These are phyloP conservation scores for Myriosclerotinia scirpicola DNA, from an alignment of 2,329 filamentous ascomycete genomes.

Conservation along the genomic window DNA sequence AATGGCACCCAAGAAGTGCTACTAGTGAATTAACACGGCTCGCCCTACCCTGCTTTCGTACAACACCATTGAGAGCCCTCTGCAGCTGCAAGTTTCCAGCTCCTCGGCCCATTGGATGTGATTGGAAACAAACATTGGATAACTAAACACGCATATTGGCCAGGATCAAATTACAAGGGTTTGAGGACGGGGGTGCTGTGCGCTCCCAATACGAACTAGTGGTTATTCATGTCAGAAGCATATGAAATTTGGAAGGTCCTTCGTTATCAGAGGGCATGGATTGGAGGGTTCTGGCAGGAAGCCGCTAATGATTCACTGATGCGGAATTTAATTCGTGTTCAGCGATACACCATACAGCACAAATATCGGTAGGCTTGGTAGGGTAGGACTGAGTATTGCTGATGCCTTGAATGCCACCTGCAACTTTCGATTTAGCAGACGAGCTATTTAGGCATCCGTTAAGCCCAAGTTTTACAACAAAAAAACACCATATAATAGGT, in stretches of 20 bases:
- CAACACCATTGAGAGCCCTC: conserved; percentile 15
- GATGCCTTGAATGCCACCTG: conserved; percentile 22
- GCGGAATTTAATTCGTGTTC: conserved; percentile 6
- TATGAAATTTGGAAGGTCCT: not conserved
- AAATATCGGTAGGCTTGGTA: not conserved
- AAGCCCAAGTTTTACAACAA: not conserved
- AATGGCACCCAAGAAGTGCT: conserved; percentile 1
- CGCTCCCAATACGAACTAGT: conserved; percentile 7
- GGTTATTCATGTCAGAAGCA: not conserved
- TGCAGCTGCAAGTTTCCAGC: conserved; percentile 23
- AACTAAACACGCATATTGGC: not conserved
- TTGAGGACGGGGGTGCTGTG: conserved; percentile 1
- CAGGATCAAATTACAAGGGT: not conserved
- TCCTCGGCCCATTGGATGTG: conserved; percentile 20
- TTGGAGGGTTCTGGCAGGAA: not conserved
- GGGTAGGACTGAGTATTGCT: conserved; percentile 12
- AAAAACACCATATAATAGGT: not conserved
- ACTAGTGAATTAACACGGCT: conserved; percentile 19
- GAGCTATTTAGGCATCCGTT: conserved; percentile 17
- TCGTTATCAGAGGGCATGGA: conserved; percentile 14
- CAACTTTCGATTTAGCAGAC: not conserved
- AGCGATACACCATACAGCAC: not conserved
- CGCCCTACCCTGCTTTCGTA: conserved; percentile 2
- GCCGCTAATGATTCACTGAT: not conserved
- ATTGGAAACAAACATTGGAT: not conserved